Evolutionary conservation across 164 flowering plant species (phyloP).

Genomic region (Vitis labrusca): DNA sequence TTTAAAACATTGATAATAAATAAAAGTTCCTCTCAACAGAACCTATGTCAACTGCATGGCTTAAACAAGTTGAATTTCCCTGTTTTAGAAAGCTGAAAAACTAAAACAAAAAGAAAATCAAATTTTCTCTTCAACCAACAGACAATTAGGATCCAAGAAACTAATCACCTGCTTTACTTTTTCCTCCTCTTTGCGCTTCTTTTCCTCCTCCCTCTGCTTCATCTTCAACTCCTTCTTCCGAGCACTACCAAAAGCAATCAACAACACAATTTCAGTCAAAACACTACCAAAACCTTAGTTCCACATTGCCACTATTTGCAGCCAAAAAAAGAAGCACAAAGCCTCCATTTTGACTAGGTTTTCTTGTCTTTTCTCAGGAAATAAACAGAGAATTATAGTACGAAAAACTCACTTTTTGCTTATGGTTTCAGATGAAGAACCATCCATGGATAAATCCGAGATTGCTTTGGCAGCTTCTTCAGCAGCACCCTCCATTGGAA

Average conservation of each 20-base stretch:
- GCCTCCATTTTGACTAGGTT: background rate
- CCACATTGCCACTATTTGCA: too few relatives aligned
- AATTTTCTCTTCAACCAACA: background rate
- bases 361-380: too few relatives aligned
- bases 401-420: slow-evolving; percentile 54
- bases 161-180: slow-evolving; percentile 25
- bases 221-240: slow-evolving; percentile 51
- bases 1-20: too few relatives aligned
- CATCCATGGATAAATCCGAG: slow-evolving; percentile 27
- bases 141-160: background rate
- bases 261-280: background rate
- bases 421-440: slow-evolving; percentile 13
- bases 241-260: slow-evolving; percentile 33
- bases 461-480: slow-evolving; percentile 33
- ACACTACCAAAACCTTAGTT: background rate
- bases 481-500: slow-evolving; percentile 14
- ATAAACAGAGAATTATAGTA: background rate
- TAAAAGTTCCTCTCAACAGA: too few relatives aligned
- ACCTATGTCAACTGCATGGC: too few relatives aligned
- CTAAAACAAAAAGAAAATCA: background rate
- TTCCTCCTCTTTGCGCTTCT: slow-evolving; percentile 55
- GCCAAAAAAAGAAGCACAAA: background rate
- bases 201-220: slow-evolving; percentile 68
- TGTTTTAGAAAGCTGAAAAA: too few relatives aligned
- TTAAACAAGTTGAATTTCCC: too few relatives aligned